phyloP scores from a whole-genome alignment of 768 basidiomycete genomes.

The Leccinum rimulosum region DNA sequence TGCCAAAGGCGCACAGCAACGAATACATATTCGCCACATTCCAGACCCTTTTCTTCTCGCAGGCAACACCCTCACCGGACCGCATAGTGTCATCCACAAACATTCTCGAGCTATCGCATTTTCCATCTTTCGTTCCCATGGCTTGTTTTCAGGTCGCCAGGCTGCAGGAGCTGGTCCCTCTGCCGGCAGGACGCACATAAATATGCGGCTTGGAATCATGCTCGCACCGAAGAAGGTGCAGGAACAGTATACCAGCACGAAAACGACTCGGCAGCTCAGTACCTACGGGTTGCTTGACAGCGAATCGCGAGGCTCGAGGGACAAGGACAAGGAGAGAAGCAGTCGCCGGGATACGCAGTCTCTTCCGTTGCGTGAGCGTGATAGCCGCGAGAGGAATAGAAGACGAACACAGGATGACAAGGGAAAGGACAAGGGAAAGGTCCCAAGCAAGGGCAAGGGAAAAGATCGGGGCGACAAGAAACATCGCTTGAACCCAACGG shows the following conservation, averaged over 20 bases:
- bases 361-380: conserved; percentile 18
- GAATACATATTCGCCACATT: conserved; percentile 59
- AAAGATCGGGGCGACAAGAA: conserved; percentile 31
- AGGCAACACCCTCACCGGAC: conserved; percentile 47
- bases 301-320: conserved; percentile 22
- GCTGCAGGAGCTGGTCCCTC: conserved; percentile 7
- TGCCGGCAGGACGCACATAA: conserved; percentile 21
- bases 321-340: conserved; percentile 11
- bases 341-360: conserved; percentile 18
- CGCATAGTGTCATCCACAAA: conserved; percentile 71
- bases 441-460: conserved; percentile 32
- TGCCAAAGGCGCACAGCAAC: conserved; percentile 62
- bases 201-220: conserved; percentile 45
- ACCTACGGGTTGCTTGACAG: conserved; percentile 67
- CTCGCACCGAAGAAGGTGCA: conserved; percentile 76
- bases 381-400: conserved; percentile 24
- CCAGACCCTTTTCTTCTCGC: conserved; percentile 44
- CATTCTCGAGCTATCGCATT: conserved; percentile 79
- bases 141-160: conserved; percentile 20
- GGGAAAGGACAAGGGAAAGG: conserved; percentile 19
- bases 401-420: conserved; percentile 12
- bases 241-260: conserved; percentile 73
- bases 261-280: conserved; percentile 63
- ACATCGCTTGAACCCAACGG: conserved; percentile 25
- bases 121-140: conserved; percentile 69